Evolutionary conservation across 768 basidiomycete genomes (phyloP).

Genomic region (Agrocybe pediades): DNA sequence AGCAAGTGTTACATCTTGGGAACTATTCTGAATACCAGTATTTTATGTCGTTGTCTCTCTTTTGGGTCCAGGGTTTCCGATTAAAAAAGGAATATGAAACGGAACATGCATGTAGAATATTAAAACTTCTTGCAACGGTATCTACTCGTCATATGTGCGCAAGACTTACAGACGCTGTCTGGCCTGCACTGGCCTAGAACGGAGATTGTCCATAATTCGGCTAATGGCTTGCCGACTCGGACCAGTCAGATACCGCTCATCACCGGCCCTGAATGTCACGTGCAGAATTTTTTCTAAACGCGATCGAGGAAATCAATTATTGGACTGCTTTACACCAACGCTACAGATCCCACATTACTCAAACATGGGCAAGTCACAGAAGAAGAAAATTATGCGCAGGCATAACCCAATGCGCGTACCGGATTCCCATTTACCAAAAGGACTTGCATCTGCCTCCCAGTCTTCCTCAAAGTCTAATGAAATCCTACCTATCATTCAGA

Average conservation of each 20-base stretch:
- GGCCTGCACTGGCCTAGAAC: too few relatives aligned
- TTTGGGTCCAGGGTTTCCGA: too few relatives aligned
- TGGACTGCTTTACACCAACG: not conserved
- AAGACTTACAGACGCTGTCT: too few relatives aligned
- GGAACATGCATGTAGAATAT: too few relatives aligned
- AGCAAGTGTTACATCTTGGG: not conserved
- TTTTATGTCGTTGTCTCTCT: not conserved
- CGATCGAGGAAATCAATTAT: constrained; percentile 8
- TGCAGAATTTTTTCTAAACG: constrained; percentile 16
- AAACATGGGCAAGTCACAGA: constrained; percentile 91
- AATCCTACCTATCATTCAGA: constrained; percentile 87
- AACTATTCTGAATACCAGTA: not conserved
- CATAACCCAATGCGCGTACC: constrained; percentile 96
- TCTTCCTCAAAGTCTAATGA: constrained; percentile 76
- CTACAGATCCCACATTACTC: not conserved
- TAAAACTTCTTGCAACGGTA: too few relatives aligned
- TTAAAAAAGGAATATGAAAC: too few relatives aligned
- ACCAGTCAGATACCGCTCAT: not conserved
- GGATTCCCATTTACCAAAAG: constrained; percentile 86
- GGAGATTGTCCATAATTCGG: too few relatives aligned
- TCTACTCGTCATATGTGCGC: too few relatives aligned
- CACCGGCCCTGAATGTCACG: constrained; percentile 3
- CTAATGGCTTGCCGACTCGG: not conserved
- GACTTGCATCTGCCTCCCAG: constrained; percentile 72
- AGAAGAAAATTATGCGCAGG: constrained; percentile 79